phyloP scores from a whole-genome alignment of 495 filamentous ascomycete species.

The Collariella sp. region DNA sequence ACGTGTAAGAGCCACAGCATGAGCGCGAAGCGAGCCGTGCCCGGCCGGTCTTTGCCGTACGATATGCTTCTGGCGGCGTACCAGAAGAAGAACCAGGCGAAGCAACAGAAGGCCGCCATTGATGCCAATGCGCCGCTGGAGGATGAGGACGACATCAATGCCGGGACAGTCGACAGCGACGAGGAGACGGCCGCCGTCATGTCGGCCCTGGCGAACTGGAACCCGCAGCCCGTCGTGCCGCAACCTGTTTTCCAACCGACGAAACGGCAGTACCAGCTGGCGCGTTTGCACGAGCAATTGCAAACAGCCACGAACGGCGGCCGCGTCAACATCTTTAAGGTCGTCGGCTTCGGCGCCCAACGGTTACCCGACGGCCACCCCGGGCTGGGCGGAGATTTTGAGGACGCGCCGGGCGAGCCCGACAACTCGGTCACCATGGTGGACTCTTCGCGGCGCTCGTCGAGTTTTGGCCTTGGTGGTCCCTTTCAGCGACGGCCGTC shows the following conservation, averaged over 20 bases:
- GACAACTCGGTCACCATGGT: slow-evolving; percentile 31
- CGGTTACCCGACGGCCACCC: slow-evolving; percentile 39
- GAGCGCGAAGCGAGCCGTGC: slow-evolving; percentile 88
- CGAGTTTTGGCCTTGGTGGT: slow-evolving; percentile 38
- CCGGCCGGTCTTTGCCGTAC: slow-evolving; percentile 84
- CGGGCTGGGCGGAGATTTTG: slow-evolving; percentile 25
- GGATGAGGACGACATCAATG: slow-evolving; percentile 70
- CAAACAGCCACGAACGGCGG: slow-evolving; percentile 59
- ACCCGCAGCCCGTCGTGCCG: slow-evolving; percentile 61
- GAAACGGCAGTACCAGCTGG: slow-evolving; percentile 65
- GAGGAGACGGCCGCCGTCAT: slow-evolving; percentile 88
- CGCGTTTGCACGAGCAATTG: slow-evolving; percentile 84
- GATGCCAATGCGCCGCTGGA: slow-evolving; percentile 88
- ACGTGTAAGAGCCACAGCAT: slow-evolving; percentile 97
- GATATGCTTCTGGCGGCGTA: slow-evolving; percentile 90
- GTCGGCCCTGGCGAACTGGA: slow-evolving; percentile 65
- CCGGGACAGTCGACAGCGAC: slow-evolving; percentile 75
- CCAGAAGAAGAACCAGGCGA: slow-evolving; percentile 98
- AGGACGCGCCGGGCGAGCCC: slow-evolving; percentile 41
- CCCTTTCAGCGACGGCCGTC: slow-evolving; percentile 35
- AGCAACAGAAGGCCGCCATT: slow-evolving; percentile 89
- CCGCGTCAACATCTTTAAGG: slow-evolving; percentile 48
- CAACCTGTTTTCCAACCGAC: slow-evolving; percentile 59
- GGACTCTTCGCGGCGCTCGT: slow-evolving; percentile 29
- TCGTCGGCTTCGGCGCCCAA: slow-evolving; percentile 38